These are phyloP conservation scores for Epichloe hybrida DNA, from an alignment of 2,329 filamentous ascomycete species.

Conservation along the genomic window DNA sequence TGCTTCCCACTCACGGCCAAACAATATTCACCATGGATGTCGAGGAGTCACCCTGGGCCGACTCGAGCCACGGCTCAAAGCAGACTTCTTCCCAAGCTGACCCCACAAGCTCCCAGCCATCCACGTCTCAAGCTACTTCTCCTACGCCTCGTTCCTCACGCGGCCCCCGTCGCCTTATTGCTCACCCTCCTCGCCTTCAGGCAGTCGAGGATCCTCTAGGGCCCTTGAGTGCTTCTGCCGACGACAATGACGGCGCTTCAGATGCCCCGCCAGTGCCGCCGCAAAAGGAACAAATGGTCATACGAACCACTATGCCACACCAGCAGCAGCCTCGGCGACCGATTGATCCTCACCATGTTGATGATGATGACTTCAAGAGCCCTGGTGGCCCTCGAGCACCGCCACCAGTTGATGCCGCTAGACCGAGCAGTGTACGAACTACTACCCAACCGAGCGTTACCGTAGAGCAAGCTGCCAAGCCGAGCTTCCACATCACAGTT, in stretches of 20 bases:
- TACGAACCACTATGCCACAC: constrained; percentile 42
- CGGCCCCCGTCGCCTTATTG: constrained; percentile 50
- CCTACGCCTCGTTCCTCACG: constrained; percentile 29
- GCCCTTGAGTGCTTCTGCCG: constrained; percentile 55
- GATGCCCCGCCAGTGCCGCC: constrained; percentile 55
- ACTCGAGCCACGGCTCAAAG: constrained; percentile 23
- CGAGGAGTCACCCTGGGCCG: constrained; percentile 41
- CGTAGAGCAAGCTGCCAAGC: constrained; percentile 86
- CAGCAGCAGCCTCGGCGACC: constrained; percentile 30
- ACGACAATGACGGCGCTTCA: constrained; percentile 24
- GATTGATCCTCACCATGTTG: constrained; percentile 50
- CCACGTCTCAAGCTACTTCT: constrained; percentile 8
- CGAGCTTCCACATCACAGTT: constrained; percentile 78
- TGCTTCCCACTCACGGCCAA: not conserved
- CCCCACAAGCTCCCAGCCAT: constrained; percentile 15
- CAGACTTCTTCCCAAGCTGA: constrained; percentile 21
- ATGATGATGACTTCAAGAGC: constrained; percentile 53
- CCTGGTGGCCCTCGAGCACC: constrained; percentile 46
- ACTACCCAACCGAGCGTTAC: constrained; percentile 65
- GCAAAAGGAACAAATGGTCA: constrained; percentile 50
- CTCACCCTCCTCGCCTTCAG: constrained; percentile 65
- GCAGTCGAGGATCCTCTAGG: constrained; percentile 66
- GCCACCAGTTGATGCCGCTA: constrained; percentile 46
- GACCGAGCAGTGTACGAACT: constrained; percentile 36
- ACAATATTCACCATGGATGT: constrained; percentile 28